These are phyloP conservation scores for Oryza meyeriana DNA, from an alignment of 176 grass and related monocot genomes.

Conservation along the genomic window DNA sequence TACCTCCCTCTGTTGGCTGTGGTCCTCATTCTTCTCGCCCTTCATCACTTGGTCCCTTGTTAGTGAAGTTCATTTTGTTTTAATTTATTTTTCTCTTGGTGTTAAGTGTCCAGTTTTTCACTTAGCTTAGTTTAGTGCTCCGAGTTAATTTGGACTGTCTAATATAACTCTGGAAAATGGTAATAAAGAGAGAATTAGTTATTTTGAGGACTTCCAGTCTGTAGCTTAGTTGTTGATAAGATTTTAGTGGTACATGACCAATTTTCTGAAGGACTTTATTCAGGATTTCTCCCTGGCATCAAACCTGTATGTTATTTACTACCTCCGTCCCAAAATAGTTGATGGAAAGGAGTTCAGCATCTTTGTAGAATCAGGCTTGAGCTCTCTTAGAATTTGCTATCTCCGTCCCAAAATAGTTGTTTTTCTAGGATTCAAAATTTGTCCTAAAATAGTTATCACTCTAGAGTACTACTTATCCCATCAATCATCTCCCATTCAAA, in stretches of 20 bases:
- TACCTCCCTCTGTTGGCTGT: constrained; percentile 3
- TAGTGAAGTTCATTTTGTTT: constrained; percentile 17
- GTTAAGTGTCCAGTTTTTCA: neutral
- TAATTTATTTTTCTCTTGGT: constrained; percentile 1
- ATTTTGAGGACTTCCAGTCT: neutral
- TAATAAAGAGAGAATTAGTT: neutral
- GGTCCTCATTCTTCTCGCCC: neutral
- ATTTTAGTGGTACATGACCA: neutral
- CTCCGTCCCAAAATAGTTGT: no score
- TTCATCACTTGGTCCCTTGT: neutral
- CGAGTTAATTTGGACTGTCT: neutral
- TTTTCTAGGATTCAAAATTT: no score
- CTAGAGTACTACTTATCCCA: no score
- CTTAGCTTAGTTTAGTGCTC: neutral
- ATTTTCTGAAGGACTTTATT: neutral
- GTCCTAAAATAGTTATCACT: no score
- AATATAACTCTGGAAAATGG: neutral
- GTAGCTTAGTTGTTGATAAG: neutral
- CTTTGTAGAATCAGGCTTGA: neutral
- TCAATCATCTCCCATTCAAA: no score
- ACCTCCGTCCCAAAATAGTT: neutral
- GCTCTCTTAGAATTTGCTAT: neutral
- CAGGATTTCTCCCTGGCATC: neutral
- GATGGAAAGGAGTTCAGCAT: neutral
- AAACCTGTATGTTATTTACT: neutral